phyloP scores from a whole-genome alignment of 495 filamentous ascomycete genomes.

The Pseudomonodictys pantanalensis region DNA sequence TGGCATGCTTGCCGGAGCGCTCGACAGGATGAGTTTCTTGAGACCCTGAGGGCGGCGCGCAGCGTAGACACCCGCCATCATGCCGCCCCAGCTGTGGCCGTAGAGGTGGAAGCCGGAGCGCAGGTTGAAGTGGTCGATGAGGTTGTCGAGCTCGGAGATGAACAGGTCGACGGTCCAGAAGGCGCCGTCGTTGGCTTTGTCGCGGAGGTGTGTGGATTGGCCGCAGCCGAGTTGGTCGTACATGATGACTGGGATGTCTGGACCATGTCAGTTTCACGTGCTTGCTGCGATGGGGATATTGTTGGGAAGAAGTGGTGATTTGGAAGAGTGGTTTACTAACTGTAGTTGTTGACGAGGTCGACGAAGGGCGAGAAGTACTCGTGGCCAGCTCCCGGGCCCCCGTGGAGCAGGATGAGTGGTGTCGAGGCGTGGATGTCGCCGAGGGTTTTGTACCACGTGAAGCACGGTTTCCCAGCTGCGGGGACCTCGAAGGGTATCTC shows the following conservation, averaged over 20 bases:
- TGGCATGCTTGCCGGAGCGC: slow-evolving; percentile 41
- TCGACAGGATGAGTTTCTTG: slow-evolving; percentile 43
- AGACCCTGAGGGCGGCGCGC: slow-evolving; percentile 39
- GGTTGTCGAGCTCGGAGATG: slow-evolving; percentile 49
- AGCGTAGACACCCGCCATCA: slow-evolving; percentile 45
- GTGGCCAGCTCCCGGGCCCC: slow-evolving; percentile 48
- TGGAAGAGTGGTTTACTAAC: too few species aligned
- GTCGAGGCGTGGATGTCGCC: slow-evolving; percentile 33
- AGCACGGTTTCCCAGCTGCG: slow-evolving; percentile 42
- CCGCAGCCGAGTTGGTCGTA: slow-evolving; percentile 57
- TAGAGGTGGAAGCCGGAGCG: slow-evolving; percentile 41
- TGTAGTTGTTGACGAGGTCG: slow-evolving; percentile 38
- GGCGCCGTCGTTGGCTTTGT: slow-evolving; percentile 41
- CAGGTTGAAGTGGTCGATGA: slow-evolving; percentile 45
- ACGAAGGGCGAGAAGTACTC: slow-evolving; percentile 44
- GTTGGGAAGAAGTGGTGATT: too few species aligned
- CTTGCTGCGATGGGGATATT: too few species aligned
- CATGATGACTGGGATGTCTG: slow-evolving; percentile 44
- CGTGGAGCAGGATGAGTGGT: slow-evolving; percentile 47
- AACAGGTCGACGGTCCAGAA: slow-evolving; percentile 52
- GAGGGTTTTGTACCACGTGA: slow-evolving; percentile 49
- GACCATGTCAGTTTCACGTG: too few species aligned
- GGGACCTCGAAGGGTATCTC: slow-evolving; percentile 37
- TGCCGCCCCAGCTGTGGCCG: slow-evolving; percentile 54
- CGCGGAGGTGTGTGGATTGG: slow-evolving; percentile 45